Base-by-base conservation (phyloP, 768 basidiomycete genomes). In the Lactarius evosmus region DNA sequence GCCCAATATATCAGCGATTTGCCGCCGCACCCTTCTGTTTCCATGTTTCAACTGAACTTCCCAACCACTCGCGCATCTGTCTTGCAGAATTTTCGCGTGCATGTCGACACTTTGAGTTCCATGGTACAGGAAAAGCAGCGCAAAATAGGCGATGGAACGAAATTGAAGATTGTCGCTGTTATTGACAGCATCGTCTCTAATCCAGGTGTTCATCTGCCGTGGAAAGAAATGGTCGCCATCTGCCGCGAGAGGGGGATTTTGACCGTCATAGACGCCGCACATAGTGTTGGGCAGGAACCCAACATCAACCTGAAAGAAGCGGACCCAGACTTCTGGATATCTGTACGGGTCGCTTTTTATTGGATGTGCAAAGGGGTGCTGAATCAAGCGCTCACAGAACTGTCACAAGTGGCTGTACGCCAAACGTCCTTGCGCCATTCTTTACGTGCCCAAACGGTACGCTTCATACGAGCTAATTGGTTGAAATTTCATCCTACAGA, bases 331-430 rank as follows among this genome's bases (percentile, higher is more conserved):
- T 91, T 93, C 70, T 92, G 86, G 85, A 76, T 87, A 27, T 87
- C 89, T 36, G 89, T 91, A 65, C 27, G 83, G 77, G 4, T 3
- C 19, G 49, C 25, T 7, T 27, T 32, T 32, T 40, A 16, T 27
- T 17, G 2, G 17, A n/a, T 25, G 22, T 27, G 9, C 29, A 19
- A 29, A 7, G 46, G 44, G 32, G 38, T 59, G 29, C 8, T 40
- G 44, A 59, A 58, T 54, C 7, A 44, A 25, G 17, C 30, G 19
- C n/a, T 41, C 32, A 30, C 65, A 90, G 84, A 93, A 93, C 69
- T 88, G 87, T 67, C 89, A 94, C 74, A 94, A 95, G 74, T 95
- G 93, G 92, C 75, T 93, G 2, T 86, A 80, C 68, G 79, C 83
- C 3, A 87, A 90, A 72, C 81, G 92, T 6, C 78, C 83, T 1